Percentiles rank a stretch among this genome's conserved stretches.
Evolutionary conservation across 1,284 basidiomycete genomes (phyloP).

Genomic region (Phenoliferia sp.): DNA sequence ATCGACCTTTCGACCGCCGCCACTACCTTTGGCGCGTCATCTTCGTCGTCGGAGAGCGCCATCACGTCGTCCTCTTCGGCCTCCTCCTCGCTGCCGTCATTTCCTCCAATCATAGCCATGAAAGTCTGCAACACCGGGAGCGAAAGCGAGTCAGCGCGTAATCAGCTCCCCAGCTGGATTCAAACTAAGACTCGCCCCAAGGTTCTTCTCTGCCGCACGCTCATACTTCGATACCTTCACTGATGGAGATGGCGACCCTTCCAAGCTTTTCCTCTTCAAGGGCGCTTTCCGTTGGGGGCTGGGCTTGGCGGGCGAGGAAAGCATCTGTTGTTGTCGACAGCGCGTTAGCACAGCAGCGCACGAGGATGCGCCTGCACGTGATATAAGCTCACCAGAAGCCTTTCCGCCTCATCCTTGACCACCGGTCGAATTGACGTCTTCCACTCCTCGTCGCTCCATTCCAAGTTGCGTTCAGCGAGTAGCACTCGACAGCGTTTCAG

Average conservation of each 20-base stretch:
- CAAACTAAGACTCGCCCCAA: constrained; percentile 1
- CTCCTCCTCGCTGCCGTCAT: background rate
- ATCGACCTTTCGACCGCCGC: background rate
- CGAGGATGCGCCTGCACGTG: background rate
- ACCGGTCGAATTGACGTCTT: background rate
- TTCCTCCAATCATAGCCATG: background rate
- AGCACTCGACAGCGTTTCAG: no score
- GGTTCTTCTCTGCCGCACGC: constrained; percentile 3
- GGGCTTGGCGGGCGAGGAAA: background rate
- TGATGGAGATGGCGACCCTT: background rate
- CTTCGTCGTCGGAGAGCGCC: background rate
- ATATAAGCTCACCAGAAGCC: background rate
- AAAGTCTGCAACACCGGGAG: background rate
- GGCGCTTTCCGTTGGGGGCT: background rate
- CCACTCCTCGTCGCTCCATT: background rate
- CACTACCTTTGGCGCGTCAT: background rate
- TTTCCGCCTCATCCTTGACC: background rate
- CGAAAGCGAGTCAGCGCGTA: no score
- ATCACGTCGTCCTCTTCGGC: background rate
- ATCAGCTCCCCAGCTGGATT: background rate
- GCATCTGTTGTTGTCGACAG: background rate
- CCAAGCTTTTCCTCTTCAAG: background rate
- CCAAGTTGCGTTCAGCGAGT: background rate
- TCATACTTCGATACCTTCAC: constrained; percentile 7
- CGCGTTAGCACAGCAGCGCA: background rate